Evolutionary conservation across 306 rosid genomes (phyloP).

Genomic region (Fragaria nilgerrensis): DNA sequence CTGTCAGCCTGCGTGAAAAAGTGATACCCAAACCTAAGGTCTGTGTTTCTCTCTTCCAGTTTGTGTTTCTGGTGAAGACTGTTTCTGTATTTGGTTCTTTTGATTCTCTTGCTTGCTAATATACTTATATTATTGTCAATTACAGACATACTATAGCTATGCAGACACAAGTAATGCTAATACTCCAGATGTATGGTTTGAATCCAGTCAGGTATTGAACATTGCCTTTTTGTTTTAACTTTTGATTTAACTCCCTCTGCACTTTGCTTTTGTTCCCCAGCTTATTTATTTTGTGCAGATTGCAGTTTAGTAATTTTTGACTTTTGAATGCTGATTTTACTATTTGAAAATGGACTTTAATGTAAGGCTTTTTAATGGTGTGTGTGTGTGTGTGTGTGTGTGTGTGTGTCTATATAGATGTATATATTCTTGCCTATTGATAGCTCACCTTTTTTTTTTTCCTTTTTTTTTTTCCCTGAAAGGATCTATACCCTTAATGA

Average conservation of each 20-base stretch:
- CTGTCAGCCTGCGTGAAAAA: constrained; percentile 67
- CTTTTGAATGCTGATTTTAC: background rate
- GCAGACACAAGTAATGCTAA: constrained; percentile 56
- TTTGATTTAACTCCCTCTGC: background rate
- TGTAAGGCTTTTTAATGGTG: no score
- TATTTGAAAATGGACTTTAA: background rate
- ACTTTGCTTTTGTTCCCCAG: constrained; percentile 9
- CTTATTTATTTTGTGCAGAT: background rate
- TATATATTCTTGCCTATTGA: no score
- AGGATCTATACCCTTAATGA: background rate
- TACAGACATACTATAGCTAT: constrained; percentile 70
- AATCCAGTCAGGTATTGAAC: constrained; percentile 64
- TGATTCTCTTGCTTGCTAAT: constrained; percentile 11
- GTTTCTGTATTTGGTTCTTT: constrained; percentile 4
- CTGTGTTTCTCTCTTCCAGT: constrained; percentile 18
- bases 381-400: background rate
- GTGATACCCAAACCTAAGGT: constrained; percentile 89
- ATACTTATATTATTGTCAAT: constrained; percentile 24
- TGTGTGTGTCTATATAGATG: background rate
- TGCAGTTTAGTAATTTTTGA: background rate
- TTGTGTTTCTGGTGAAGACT: background rate
- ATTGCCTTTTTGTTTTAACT: constrained; percentile 10
- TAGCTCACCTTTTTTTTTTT: background rate
- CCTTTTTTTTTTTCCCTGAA: background rate
- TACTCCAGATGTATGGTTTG: constrained; percentile 96